Conservation (phyloP, 2,329 filamentous ascomycete genomes). For the Fusarium hainanense region DNA sequence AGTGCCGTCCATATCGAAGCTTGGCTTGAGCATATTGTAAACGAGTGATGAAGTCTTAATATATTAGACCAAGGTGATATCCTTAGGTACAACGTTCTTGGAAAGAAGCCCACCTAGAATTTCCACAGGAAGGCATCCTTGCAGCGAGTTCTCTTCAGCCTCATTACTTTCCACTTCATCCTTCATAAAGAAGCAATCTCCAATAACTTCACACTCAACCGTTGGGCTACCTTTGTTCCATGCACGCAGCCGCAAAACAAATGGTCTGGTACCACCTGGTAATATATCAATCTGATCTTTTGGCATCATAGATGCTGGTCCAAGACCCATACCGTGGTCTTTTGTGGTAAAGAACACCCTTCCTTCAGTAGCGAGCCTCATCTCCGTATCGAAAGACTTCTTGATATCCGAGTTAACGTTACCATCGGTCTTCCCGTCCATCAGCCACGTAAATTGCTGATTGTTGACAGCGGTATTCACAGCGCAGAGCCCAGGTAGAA, state of each 20-base stretch:
- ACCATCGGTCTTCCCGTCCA: no score
- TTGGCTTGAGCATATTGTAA: fast-evolving
- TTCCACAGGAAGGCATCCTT: background rate
- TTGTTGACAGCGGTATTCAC: no score
- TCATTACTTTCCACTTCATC: no score
- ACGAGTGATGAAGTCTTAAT: no score
- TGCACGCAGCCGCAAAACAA: no score
- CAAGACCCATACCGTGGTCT: background rate
- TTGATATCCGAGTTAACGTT: fast-evolving
- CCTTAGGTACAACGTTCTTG: no score
- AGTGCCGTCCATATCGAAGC: no score
- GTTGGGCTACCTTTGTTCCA: fast-evolving
- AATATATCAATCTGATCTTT: fast-evolving
- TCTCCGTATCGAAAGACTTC: background rate
- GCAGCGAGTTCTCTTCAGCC: no score
- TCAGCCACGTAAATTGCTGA: no score
- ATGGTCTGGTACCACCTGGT: no score
- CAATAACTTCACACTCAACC: background rate
- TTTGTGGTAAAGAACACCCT: background rate
- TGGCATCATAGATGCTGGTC: background rate
- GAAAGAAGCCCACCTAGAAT: background rate
- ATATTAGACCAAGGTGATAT: no score
- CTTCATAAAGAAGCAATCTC: background rate
- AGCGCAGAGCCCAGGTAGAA: fast-evolving
- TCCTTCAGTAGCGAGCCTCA: background rate